A percentile compares a stretch with the other conserved stretches of the same genome.
Conservation (phyloP, 177 flowering plant genomes). For the Vitis hybrid region DNA sequence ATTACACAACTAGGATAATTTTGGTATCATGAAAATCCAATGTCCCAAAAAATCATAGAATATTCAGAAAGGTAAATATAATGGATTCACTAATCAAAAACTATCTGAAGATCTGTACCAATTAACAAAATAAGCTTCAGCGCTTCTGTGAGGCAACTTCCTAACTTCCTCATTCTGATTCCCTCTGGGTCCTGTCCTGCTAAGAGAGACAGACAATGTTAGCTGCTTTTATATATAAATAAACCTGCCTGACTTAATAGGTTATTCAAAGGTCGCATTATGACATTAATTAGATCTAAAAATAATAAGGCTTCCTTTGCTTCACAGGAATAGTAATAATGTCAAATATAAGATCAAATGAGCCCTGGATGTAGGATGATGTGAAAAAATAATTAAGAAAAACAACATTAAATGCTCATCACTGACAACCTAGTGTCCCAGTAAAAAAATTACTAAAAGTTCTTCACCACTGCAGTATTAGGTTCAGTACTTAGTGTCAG, state of each 20-base stretch:
- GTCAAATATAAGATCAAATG: too few relatives aligned
- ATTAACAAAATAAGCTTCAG: constrained; percentile 84
- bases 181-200: constrained; percentile 56
- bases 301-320: too few relatives aligned
- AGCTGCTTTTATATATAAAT: background rate
- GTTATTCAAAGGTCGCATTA: background rate
- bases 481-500: too few relatives aligned
- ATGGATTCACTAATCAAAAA: background rate
- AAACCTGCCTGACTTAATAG: background rate
- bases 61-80: background rate
- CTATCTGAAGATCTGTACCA: constrained; percentile 43
- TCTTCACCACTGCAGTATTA: too few relatives aligned
- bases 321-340: too few relatives aligned
- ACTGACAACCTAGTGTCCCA: too few relatives aligned
- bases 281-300: background rate
- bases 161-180: constrained; percentile 44
- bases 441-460: too few relatives aligned
- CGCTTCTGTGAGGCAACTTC: constrained; percentile 63
- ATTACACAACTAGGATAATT: background rate
- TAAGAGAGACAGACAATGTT: constrained; percentile 9
- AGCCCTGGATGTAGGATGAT: too few relatives aligned
- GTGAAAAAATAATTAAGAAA: too few relatives aligned
- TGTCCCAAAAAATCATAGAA: background rate
- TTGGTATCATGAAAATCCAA: too few relatives aligned
- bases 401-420: too few relatives aligned